phyloP scores from a whole-genome alignment of 352 stramenopile species.

The Pilasporangium apinafurcum region DNA sequence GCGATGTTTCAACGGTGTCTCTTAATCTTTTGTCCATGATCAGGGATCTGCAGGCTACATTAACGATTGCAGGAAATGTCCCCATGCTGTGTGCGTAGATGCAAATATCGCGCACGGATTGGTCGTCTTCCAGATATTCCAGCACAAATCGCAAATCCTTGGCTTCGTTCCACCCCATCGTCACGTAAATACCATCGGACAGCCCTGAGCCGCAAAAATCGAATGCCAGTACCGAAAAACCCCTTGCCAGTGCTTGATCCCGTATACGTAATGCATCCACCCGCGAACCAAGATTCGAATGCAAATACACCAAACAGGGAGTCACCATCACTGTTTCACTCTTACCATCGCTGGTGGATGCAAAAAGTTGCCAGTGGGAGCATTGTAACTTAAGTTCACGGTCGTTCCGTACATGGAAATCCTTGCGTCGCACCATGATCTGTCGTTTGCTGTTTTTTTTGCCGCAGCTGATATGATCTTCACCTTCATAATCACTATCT shows the following conservation, averaged over 20 bases:
- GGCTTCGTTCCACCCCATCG: constrained; percentile 80
- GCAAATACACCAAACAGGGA: constrained; percentile 73
- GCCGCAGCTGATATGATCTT: constrained; percentile 8
- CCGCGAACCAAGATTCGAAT: constrained; percentile 79
- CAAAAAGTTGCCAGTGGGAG: constrained; percentile 74
- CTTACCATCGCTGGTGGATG: constrained; percentile 4
- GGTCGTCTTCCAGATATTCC: constrained; percentile 43
- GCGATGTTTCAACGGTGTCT: constrained; percentile 43
- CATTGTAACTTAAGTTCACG: constrained; percentile 56
- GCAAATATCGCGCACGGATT: constrained; percentile 43
- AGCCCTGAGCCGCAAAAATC: constrained; percentile 75
- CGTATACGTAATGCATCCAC: constrained; percentile 63
- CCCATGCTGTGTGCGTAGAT: constrained; percentile 85
- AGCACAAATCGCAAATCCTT: constrained; percentile 69
- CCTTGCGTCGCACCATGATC: constrained; percentile 23
- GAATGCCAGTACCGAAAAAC: constrained; percentile 78
- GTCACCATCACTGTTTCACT: constrained; percentile 9
- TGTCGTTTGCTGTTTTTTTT: neutral
- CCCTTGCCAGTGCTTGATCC: constrained; percentile 46
- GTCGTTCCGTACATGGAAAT: constrained; percentile 69
- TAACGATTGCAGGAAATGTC: constrained; percentile 70
- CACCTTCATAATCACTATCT: constrained; percentile 6
- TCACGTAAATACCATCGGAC: constrained; percentile 82
- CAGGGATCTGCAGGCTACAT: constrained; percentile 56
- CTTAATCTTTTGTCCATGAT: constrained; percentile 39